Base-by-base conservation (phyloP, 2,329 filamentous ascomycete species). In the Nigrospora sphaerica region DNA sequence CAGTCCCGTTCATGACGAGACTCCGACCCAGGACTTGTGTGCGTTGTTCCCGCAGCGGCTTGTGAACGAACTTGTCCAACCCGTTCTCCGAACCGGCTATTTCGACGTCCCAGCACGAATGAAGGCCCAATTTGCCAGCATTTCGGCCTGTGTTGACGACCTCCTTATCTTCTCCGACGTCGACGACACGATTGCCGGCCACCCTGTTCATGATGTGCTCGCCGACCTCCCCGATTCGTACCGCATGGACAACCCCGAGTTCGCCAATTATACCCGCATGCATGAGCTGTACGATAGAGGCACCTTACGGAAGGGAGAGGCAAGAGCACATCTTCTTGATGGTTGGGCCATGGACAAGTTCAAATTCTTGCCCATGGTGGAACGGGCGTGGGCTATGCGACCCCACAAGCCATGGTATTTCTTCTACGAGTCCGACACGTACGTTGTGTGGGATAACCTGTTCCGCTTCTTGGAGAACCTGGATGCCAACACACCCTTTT, bases 341-440 rank as follows among this genome's bases (percentile, higher is more conserved):
- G 74, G 74, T 3, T 78, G 76, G 76, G 68, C 61, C 23, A 64
- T 79, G 39, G 76, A 80, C 59, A 75, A 75, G 55, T 80, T 72
- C 66, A 80, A 80, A 57, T 79, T 79, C 50, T 56, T 80, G 28
- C 74, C 76, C 36, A 75, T 77, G 69, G 62, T 80, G 5, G 72
- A 77, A 48, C 61, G 69, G 28, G 71, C 74, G 1, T 76, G 74
- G 61, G 60, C 64, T 31, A 58, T 62, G 45, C 72, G 71, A 32
- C 70, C 70, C 3, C 59, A 68, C n/a, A 70, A 71, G 39, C 65
- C 73, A 33, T 79, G 77, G 69, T 80, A 76, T 53, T 68, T 80
- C 45, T 77, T 78, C 57, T 71, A 76, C 40, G 77, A 80, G 52
- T 73, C 74, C 2, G 76, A 80, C 55, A 80, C 76, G 42, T 77